Evolutionary conservation across 2,329 filamentous ascomycete species (phyloP).

Genomic region (Xylaria sp.): DNA sequence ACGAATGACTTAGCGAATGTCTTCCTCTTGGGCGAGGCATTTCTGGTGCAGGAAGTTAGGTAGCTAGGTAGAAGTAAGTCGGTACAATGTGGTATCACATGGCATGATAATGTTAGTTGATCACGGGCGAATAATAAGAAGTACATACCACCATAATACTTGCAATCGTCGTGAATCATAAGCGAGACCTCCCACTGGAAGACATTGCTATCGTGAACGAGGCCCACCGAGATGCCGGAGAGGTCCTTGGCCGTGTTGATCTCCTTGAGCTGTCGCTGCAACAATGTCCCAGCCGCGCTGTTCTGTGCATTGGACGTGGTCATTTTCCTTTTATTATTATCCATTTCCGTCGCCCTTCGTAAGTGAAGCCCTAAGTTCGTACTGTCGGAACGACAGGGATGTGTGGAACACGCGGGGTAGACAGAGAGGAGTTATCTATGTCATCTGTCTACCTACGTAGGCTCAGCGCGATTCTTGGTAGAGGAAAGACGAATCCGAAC

Average conservation of each 20-base stretch:
- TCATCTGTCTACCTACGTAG: neutral
- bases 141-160: constrained; percentile 85
- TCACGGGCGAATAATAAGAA: neutral
- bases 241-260: constrained; percentile 94
- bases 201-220: constrained; percentile 85
- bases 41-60: neutral
- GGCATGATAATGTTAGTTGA: neutral
- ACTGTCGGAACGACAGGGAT: neutral
- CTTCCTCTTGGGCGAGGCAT: neutral
- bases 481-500: neutral
- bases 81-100: too few relatives aligned
- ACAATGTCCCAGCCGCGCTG: constrained; percentile 72
- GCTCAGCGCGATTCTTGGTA: neutral
- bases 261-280: constrained; percentile 88
- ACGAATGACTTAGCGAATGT: neutral
- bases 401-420: constrained; percentile 20
- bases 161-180: constrained; percentile 95
- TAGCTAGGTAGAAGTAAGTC: too few relatives aligned
- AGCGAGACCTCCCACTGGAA: constrained; percentile 99
- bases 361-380: neutral
- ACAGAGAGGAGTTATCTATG: neutral
- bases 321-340: constrained; percentile 16
- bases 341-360: neutral
- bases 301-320: constrained; percentile 57
- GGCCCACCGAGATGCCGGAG: constrained; percentile 90